phyloP scores from a whole-genome alignment of 352 stramenopile genomes.

The Aphanomyces invadans region DNA sequence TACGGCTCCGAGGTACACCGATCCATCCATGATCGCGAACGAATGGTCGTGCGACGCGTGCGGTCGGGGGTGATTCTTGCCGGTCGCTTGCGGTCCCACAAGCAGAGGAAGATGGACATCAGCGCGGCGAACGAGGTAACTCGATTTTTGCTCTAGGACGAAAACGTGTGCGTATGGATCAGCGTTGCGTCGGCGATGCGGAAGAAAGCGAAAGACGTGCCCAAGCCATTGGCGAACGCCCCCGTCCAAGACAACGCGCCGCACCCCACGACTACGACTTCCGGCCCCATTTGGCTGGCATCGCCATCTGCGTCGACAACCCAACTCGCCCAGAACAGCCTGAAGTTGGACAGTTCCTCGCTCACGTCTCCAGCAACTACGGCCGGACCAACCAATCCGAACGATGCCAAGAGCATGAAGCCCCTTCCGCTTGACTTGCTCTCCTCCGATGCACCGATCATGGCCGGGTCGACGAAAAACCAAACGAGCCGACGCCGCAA shows the following conservation, averaged over 20 bases:
- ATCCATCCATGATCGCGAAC: neutral
- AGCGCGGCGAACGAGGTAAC: too few species aligned
- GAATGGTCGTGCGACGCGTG: too few species aligned
- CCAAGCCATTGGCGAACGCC: neutral
- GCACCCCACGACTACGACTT: neutral
- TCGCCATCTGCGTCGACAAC: neutral
- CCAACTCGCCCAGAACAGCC: neutral
- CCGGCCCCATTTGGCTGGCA: constrained; percentile 8
- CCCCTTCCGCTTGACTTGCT: too few species aligned
- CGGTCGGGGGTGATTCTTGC: too few species aligned
- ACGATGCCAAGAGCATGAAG: too few species aligned
- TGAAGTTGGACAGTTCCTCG: neutral
- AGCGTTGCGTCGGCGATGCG: constrained; percentile 31
- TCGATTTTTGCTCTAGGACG: constrained; percentile 30
- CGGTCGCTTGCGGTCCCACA: too few species aligned
- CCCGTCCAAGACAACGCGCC: neutral
- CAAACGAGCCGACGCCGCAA: neutral
- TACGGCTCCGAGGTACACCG: constrained; percentile 38
- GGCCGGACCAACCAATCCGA: too few species aligned
- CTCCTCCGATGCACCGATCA: too few species aligned
- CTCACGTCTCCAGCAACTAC: neutral
- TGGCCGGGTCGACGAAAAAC: neutral
- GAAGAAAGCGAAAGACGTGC: constrained; percentile 32
- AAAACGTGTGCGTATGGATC: constrained; percentile 63
- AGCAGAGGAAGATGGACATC: too few species aligned